phyloP scores from a whole-genome alignment of 352 stramenopile species.

The Pseudoperonospora humuli region DNA sequence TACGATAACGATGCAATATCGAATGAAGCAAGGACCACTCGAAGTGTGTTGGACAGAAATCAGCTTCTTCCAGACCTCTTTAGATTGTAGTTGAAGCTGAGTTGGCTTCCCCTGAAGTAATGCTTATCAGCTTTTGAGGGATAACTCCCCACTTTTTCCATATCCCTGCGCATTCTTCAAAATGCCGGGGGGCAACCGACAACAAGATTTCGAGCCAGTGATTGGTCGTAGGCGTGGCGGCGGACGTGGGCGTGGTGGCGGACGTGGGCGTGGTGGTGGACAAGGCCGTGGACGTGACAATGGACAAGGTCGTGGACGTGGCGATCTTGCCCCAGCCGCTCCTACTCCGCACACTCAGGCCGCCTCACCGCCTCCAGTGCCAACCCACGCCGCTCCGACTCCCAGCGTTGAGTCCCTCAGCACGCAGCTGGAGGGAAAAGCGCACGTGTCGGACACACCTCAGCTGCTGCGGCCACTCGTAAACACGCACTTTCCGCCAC shows the following conservation, averaged over 20 bases:
- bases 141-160: too few species aligned
- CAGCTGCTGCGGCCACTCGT: slow-evolving; percentile 31
- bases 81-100: too few species aligned
- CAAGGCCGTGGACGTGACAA: not conserved
- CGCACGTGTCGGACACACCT: slow-evolving; percentile 11
- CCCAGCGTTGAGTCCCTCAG: slow-evolving; percentile 5
- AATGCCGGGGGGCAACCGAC: slow-evolving; percentile 17
- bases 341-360: not conserved
- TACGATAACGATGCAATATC: too few species aligned
- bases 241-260: too few species aligned
- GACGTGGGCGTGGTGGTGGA: slow-evolving; percentile 4
- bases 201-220: slow-evolving; percentile 7
- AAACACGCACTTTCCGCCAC: slow-evolving; percentile 36
- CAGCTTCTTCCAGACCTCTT: too few species aligned
- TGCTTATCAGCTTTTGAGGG: too few species aligned
- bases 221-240: slow-evolving; percentile 10
- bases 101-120: too few species aligned
- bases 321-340: not conserved
- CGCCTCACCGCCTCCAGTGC: slow-evolving; percentile 6
- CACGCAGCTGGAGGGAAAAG: slow-evolving; percentile 35
- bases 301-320: slow-evolving; percentile 1
- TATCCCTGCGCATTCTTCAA: slow-evolving; percentile 11
- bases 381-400: not conserved
- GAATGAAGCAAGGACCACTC: too few species aligned
- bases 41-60: too few species aligned